Conservation (phyloP, 768 basidiomycete species). For the Calocybe gangraenosa region DNA sequence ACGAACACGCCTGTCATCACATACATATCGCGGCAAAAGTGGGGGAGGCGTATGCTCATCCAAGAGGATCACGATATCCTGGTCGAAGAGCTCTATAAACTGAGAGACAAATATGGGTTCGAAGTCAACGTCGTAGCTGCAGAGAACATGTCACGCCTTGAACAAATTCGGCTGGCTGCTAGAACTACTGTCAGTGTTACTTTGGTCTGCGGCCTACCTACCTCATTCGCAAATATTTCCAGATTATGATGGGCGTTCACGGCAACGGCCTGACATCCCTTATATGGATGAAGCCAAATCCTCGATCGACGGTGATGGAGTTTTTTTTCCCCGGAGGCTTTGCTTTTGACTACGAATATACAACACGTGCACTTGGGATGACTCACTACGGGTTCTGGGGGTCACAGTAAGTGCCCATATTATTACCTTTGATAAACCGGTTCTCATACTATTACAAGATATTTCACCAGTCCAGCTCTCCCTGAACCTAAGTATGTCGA, state of each 20-base stretch:
- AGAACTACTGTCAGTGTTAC: conserved; percentile 65
- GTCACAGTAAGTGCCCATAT: conserved; percentile 40
- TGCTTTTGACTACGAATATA: conserved; percentile 82
- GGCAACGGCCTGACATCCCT: conserved; percentile 88
- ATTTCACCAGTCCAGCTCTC: conserved; percentile 69
- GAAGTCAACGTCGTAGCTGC: conserved; percentile 87
- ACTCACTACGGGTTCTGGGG: conserved; percentile 85
- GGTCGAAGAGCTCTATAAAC: conserved; percentile 65
- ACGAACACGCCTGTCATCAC: conserved; percentile 76
- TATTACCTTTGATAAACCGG: not conserved
- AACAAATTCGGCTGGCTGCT: conserved; percentile 78
- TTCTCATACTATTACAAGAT: conserved; percentile 32
- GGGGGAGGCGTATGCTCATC: conserved; percentile 81
- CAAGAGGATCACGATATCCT: conserved; percentile 74
- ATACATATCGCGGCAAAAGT: conserved; percentile 85
- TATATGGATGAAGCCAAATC: conserved; percentile 88
- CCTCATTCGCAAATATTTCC: not conserved
- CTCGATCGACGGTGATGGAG: conserved; percentile 84
- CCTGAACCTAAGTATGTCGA: conserved; percentile 73
- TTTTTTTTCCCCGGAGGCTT: conserved; percentile 87
- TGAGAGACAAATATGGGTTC: conserved; percentile 69
- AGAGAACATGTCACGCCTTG: conserved; percentile 73
- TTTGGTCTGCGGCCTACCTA: not conserved
- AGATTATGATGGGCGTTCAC: conserved; percentile 96
- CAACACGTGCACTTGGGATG: conserved; percentile 79